Conservation (phyloP, 2,329 filamentous ascomycete genomes). For the Botryotinia calthae region DNA sequence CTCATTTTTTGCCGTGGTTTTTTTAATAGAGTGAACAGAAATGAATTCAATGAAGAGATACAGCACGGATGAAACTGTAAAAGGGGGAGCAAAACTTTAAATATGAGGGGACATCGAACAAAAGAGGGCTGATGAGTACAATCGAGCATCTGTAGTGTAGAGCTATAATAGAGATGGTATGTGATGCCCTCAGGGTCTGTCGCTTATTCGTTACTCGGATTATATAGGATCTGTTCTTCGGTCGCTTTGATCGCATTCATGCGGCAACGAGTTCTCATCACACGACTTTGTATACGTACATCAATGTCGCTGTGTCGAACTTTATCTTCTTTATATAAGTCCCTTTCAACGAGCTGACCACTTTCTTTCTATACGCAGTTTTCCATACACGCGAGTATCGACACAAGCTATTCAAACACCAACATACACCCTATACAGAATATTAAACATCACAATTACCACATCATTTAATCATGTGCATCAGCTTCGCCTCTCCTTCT, state of each 20-base stretch:
- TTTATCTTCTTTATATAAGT: not conserved
- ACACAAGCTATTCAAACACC: not conserved
- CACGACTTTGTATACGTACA: not conserved
- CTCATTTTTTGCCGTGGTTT: not conserved
- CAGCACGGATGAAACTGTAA: not conserved
- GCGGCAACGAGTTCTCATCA: not conserved
- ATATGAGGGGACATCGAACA: not conserved
- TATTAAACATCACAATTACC: not conserved
- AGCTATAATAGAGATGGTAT: not conserved
- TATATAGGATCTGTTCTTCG: not conserved
- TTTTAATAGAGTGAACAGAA: not conserved
- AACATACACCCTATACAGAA: not conserved
- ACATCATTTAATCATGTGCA: not conserved
- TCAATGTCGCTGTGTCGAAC: not conserved
- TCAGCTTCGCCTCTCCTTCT: not conserved
- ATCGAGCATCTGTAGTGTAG: not conserved
- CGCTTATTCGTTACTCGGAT: not conserved
- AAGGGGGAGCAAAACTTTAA: not conserved
- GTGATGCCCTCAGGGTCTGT: not conserved
- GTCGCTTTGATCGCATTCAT: not conserved
- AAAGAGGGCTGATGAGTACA: not conserved
- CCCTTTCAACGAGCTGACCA: not conserved
- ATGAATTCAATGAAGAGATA: not conserved
- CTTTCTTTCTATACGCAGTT: not conserved
- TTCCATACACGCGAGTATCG: not conserved